Evolutionary conservation across 1,139 yeast genomes (phyloP).

Genomic region (Scheffersomyces insectosa): DNA sequence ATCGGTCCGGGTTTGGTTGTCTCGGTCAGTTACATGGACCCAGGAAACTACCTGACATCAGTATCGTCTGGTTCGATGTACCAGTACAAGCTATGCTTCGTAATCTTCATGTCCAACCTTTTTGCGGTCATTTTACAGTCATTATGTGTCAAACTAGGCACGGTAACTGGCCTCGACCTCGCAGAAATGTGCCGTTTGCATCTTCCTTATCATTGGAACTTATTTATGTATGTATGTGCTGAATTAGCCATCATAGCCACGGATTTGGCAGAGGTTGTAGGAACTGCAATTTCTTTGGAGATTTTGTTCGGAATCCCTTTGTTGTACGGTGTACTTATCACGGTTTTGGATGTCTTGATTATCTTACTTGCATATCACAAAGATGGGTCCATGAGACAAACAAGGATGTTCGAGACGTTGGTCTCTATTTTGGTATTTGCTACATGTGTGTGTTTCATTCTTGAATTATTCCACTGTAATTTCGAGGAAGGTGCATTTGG

Average conservation of each 20-base stretch:
- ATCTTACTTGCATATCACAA: slow-evolving; percentile 70
- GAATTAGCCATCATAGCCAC: slow-evolving; percentile 91
- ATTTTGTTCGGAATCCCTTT: slow-evolving; percentile 69
- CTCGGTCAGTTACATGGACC: slow-evolving; percentile 79
- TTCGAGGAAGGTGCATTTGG: slow-evolving; percentile 37
- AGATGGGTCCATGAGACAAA: slow-evolving; percentile 66
- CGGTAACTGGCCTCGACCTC: slow-evolving; percentile 84
- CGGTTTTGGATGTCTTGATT: slow-evolving; percentile 71
- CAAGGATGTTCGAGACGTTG: slow-evolving; percentile 65
- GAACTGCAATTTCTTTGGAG: slow-evolving; percentile 74
- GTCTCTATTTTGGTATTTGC: slow-evolving; percentile 62
- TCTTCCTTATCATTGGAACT: slow-evolving; percentile 58
- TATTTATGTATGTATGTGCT: slow-evolving; percentile 68
- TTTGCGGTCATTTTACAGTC: slow-evolving; percentile 74
- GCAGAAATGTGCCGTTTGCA: slow-evolving; percentile 78
- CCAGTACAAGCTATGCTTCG: slow-evolving; percentile 61
- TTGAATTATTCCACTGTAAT: slow-evolving; percentile 57
- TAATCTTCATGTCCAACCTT: slow-evolving; percentile 63
- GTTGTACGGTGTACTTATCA: slow-evolving; percentile 64
- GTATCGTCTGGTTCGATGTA: slow-evolving; percentile 78
- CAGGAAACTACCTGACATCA: slow-evolving; percentile 80
- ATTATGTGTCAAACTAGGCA: slow-evolving; percentile 72
- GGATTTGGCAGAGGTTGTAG: slow-evolving; percentile 89
- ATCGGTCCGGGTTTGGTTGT: slow-evolving; percentile 83
- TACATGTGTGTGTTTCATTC: slow-evolving; percentile 65